Base-by-base conservation (phyloP, 495 filamentous ascomycete genomes). In the Neurospora tetraspora region DNA sequence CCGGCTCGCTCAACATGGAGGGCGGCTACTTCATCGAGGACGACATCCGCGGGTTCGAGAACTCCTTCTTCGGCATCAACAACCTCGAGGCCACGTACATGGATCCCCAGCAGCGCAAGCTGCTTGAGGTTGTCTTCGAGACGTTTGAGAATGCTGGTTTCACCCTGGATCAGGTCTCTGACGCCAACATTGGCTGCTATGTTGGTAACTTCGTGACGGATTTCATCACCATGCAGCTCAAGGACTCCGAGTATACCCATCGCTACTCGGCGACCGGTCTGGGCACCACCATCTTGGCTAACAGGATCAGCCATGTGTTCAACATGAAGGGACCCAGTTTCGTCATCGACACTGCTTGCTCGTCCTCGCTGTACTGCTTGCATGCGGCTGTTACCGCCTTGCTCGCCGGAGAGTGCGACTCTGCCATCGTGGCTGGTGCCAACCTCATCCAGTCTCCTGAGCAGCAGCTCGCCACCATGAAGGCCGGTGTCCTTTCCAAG, bases 11-110 rank as follows among this genome's bases (percentile, higher is more conserved):
- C 65, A 76, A 79, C 39, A 75, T 75, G 20, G 37, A 53, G 40
- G 92, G 90, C 45, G 91, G 92, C 8, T 92, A 92, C 80, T 93
- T 92, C 81, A 89, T 94, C 71, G 76, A 79, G 72, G 72, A 75
- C 3, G 78, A 83, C n/a, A 39, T 71, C 16, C 75, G 76, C n/a
- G 71, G 65, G 18, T 83, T 83, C 80, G 88, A 90, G 71, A 82
- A 86, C 65, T 73, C 78, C 7, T 89, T 90, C 79, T 90, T 88
- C 81, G 82, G 80, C 69, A 82, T 78, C 43, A 82, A 77, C 18
- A 77, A 83, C 0, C 78, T 84, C 4, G 88, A 90, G 75, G 81
- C 82, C 0, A 74, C 77, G 20, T 78, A 81, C 3, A 86, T 84
- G 77, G 88, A 89, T 69, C 88, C 87, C 0, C 85, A 87, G 70